Conservation (phyloP, 352 stramenopile genomes). For the Phytophthora ohioensis region DNA sequence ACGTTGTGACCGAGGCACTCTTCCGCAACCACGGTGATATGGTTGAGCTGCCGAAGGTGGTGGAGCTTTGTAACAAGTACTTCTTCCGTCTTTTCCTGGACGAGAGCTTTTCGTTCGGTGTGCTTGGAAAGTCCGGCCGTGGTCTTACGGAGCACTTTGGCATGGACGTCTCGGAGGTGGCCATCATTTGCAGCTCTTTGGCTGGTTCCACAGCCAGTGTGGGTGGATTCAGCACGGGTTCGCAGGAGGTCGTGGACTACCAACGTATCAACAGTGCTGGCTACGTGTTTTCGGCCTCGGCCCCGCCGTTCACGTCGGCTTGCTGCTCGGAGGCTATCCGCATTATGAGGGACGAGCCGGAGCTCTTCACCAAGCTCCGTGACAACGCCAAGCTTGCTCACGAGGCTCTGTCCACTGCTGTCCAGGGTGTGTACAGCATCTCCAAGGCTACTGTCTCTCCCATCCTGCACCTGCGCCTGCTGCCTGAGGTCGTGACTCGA, state of each 20-base stretch:
- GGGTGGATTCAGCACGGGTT: slow-evolving; percentile 97
- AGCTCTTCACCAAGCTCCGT: slow-evolving; percentile 75
- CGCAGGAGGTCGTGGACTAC: slow-evolving; percentile 97
- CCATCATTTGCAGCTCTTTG: slow-evolving; percentile 96
- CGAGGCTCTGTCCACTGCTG: slow-evolving; percentile 50
- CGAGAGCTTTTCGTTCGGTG: slow-evolving; percentile 95
- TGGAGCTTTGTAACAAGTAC: slow-evolving; percentile 93
- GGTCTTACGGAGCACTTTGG: slow-evolving; percentile 89
- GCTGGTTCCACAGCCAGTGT: slow-evolving; percentile 94
- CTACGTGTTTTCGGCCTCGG: slow-evolving; percentile 99
- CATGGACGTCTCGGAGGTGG: slow-evolving; percentile 81
- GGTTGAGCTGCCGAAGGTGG: slow-evolving; percentile 93
- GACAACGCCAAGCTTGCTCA: slow-evolving; percentile 73
- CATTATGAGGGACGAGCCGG: slow-evolving; percentile 83
- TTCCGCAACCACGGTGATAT: slow-evolving; percentile 98
- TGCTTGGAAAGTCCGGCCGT: slow-evolving; percentile 91
- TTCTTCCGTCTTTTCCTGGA: slow-evolving; percentile 90
- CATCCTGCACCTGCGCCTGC: slow-evolving; percentile 74
- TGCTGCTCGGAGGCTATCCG: slow-evolving; percentile 88
- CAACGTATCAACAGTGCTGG: slow-evolving; percentile 97
- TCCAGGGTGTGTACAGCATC: slow-evolving; percentile 57
- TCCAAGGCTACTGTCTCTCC: slow-evolving; percentile 72
- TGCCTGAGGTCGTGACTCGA: slow-evolving; percentile 48
- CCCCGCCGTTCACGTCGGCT: slow-evolving; percentile 95
- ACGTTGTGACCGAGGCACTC: slow-evolving; percentile 98